Percentiles rank a stretch among this genome's conserved stretches.
Evolutionary conservation across 176 grass and related monocot species (phyloP).

Genomic region (Lolium perenne): DNA sequence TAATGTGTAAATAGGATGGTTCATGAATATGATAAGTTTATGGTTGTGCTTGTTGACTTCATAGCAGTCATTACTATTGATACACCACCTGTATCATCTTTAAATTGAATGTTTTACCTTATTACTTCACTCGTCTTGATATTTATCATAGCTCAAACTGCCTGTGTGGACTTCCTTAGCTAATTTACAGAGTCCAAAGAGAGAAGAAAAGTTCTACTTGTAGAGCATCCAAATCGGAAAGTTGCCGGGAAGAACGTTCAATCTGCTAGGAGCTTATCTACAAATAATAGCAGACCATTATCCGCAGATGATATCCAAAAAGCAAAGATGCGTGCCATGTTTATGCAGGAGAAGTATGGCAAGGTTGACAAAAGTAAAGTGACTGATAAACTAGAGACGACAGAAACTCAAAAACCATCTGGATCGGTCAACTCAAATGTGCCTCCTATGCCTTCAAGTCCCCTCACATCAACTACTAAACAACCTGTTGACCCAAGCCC

Average conservation of each 20-base stretch:
- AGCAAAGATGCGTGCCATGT: conserved; percentile 97
- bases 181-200: conserved; percentile 80
- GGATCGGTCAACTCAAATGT: conserved; percentile 27
- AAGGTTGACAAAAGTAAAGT: conserved; percentile 62
- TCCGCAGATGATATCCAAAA: conserved; percentile 99
- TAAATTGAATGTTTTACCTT: conserved; percentile 18
- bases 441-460: conserved; percentile 30
- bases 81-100: neutral
- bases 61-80: conserved; percentile 3
- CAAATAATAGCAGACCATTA: conserved; percentile 78
- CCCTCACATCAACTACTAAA: conserved; percentile 27
- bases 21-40: neutral
- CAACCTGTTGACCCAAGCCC: conserved; percentile 39
- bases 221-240: conserved; percentile 82
- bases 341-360: conserved; percentile 90
- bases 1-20: conserved; percentile 13
- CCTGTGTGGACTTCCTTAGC: conserved; percentile 65
- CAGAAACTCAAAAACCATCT: conserved; percentile 44
- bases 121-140: conserved; percentile 6
- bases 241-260: conserved; percentile 57
- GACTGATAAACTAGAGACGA: conserved; percentile 47
- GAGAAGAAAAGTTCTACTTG: conserved; percentile 83
- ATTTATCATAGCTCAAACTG: conserved; percentile 22
- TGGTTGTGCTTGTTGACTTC: neutral
- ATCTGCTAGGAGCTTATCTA: conserved; percentile 52